Base-by-base conservation (phyloP, 1,139 yeast genomes). In the Lodderomyces metapsilosis region DNA sequence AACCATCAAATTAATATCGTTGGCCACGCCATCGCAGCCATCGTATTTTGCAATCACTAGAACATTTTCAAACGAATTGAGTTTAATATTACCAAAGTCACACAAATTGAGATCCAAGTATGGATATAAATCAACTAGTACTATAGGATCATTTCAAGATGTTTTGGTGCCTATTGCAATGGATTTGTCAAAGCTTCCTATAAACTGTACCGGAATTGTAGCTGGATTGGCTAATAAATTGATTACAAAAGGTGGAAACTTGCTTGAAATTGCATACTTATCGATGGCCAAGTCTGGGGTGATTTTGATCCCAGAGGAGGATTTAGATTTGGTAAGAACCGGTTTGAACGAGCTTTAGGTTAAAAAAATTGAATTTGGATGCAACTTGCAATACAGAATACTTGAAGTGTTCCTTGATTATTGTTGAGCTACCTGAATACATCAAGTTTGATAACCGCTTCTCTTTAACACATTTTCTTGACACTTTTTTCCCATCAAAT, bases 181-280 rank as follows among this genome's bases (percentile, higher is more conserved):
- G 31, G 83, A 82, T 52, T 68, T 82, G 44, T 64, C 74, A n/a
- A 61, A 61, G 22, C 58, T 82, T 28, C 87, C 87, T 0, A 62
- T 79, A 34, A 82, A 81, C 54, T 69, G 81, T 5, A 80, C 84
- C 7, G 88, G 88, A 38, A 80, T 82, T 42, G 87, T 82, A 1
- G 81, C 86, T 0, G 86, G 87, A 1, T 72, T 82, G 24, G 85
- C 88, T 1, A 66, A 78, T 41, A 68, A 64, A 42, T 58, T 80
- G 24, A 56, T 77, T 27, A 64, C 61, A 36, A 71, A 71, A 15
- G 52, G 53, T 12, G 51, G 49, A 9, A 52, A 49, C 40, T 56
- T 64, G 1, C 66, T 69, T 37, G 83, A 80, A 46, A 76, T 82
- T 78, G 75, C 76, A 52, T 82, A 82, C 50, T 60, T 82, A 22